Conservation (phyloP, 163 green algal genomes). For the Smithsoniella earleae region DNA sequence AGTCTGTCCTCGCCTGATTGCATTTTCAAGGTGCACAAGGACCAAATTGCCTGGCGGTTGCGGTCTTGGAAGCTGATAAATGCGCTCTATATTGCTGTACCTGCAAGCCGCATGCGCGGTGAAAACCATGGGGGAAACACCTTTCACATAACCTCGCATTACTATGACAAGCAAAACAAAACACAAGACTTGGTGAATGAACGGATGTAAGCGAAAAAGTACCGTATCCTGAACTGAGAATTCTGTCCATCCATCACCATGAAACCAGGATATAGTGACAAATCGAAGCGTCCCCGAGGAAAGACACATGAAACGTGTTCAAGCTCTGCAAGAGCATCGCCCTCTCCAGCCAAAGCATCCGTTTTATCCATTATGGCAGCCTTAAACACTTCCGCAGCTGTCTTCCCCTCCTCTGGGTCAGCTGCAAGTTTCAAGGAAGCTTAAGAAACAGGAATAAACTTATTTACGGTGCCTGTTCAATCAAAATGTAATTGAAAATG, state of each 20-base stretch:
- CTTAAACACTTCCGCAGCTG: not conserved
- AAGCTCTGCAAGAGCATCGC: constrained; percentile 21
- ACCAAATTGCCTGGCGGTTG: constrained; percentile 20
- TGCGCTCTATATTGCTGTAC: constrained; percentile 18
- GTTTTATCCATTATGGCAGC: constrained; percentile 19
- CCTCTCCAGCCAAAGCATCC: constrained; percentile 11
- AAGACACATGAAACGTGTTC: constrained; percentile 10
- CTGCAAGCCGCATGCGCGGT: not conserved
- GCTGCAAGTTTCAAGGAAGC: too few relatives aligned
- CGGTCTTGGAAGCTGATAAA: constrained; percentile 17
- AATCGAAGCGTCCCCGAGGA: constrained; percentile 17
- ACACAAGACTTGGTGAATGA: not conserved
- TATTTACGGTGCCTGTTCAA: not conserved
- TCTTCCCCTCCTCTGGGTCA: not conserved
- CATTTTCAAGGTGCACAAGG: constrained; percentile 25
- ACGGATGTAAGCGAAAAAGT: not conserved
- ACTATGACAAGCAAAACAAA: not conserved
- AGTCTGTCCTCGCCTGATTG: constrained; percentile 23
- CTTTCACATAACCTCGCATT: not conserved
- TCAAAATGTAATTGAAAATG: not conserved
- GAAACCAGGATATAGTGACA: constrained; percentile 23
- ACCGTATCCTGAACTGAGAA: constrained; percentile 29
- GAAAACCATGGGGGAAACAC: not conserved
- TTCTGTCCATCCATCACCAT: constrained; percentile 30
- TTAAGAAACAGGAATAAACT: too few relatives aligned